Conservation (phyloP, 257 asterid genomes). For the Nicotiana benthamiana region DNA sequence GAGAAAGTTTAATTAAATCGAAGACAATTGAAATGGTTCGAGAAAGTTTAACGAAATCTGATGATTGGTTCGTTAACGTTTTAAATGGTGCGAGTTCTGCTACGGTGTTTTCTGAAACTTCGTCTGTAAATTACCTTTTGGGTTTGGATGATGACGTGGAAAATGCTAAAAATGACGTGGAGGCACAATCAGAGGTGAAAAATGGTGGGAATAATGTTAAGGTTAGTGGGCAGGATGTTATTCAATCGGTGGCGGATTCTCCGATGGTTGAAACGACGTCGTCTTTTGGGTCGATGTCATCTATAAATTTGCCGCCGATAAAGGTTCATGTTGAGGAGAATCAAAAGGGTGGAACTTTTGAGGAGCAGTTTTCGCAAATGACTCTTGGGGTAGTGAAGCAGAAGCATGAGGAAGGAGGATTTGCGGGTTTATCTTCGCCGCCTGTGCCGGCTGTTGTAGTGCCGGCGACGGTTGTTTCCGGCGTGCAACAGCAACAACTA, state of each 20-base stretch:
- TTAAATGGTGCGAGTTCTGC: slow-evolving; percentile 51
- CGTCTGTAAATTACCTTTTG: slow-evolving; percentile 64
- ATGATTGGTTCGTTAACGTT: slow-evolving; percentile 82
- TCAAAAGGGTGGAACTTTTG: slow-evolving; percentile 48
- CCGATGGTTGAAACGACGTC: slow-evolving; percentile 73
- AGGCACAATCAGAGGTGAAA: slow-evolving; percentile 19
- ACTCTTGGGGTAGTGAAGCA: slow-evolving; percentile 25
- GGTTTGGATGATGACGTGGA: slow-evolving; percentile 59
- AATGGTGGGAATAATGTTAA: slow-evolving; percentile 25
- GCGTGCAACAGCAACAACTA: background rate
- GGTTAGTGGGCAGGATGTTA: slow-evolving; percentile 37
- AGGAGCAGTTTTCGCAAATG: slow-evolving; percentile 72
- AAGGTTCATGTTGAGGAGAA: slow-evolving; percentile 67
- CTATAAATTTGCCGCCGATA: slow-evolving; percentile 74
- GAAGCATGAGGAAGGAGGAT: slow-evolving; percentile 50
- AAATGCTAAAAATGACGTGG: slow-evolving; percentile 31
- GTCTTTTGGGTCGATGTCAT: slow-evolving; percentile 80
- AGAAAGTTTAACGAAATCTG: slow-evolving; percentile 52
- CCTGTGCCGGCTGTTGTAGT: background rate
- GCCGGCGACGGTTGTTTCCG: background rate
- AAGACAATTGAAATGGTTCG: slow-evolving; percentile 21
- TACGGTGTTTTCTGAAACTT: slow-evolving; percentile 55
- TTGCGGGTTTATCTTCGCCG: slow-evolving; percentile 10
- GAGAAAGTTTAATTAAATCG: slow-evolving; percentile 46
- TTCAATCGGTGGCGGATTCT: slow-evolving; percentile 73